Conservation (phyloP, 164 flowering plant genomes). For the Nymphaea colorata region DNA sequence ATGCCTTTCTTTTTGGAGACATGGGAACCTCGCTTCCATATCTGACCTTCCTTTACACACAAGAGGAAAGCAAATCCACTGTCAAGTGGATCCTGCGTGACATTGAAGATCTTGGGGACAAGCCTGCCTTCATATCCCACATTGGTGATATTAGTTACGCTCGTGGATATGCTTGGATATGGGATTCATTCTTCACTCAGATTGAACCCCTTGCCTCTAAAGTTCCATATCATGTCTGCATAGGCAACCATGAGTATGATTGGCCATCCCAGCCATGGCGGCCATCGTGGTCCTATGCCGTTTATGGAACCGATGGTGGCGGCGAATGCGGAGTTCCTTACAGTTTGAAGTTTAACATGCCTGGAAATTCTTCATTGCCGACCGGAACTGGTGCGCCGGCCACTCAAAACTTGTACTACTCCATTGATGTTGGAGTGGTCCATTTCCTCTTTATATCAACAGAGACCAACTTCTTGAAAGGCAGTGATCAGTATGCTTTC, state of each 20-base stretch:
- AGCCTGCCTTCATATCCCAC: conserved; percentile 79
- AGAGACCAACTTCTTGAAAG: conserved; percentile 84
- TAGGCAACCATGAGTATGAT: conserved; percentile 95
- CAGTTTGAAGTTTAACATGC: conserved; percentile 86
- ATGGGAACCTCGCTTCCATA: conserved; percentile 90
- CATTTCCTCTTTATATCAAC: conserved; percentile 89
- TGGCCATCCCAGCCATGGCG: conserved; percentile 95
- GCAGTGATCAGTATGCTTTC: conserved; percentile 66
- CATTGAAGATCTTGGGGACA: conserved; percentile 72
- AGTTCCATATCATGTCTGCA: conserved; percentile 87
- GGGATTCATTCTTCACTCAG: conserved; percentile 87
- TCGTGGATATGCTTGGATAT: conserved; percentile 88
- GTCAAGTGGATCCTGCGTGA: conserved; percentile 88
- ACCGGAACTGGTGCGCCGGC: conserved; percentile 69
- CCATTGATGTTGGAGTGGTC: conserved; percentile 62
- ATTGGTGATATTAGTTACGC: conserved; percentile 98
- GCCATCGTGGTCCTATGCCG: conserved; percentile 57
- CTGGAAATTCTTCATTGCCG: conserved; percentile 72
- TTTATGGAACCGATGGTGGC: conserved; percentile 73
- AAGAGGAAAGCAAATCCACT: conserved; percentile 80
- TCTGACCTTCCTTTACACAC: conserved; percentile 61
- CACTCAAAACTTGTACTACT: conserved; percentile 75
- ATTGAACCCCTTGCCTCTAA: conserved; percentile 79
- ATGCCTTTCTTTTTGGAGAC: conserved; percentile 87
- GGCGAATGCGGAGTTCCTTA: conserved; percentile 99